Evolutionary conservation across 495 filamentous ascomycete genomes (phyloP).

Genomic region (Hyaloscypha bicolor): DNA sequence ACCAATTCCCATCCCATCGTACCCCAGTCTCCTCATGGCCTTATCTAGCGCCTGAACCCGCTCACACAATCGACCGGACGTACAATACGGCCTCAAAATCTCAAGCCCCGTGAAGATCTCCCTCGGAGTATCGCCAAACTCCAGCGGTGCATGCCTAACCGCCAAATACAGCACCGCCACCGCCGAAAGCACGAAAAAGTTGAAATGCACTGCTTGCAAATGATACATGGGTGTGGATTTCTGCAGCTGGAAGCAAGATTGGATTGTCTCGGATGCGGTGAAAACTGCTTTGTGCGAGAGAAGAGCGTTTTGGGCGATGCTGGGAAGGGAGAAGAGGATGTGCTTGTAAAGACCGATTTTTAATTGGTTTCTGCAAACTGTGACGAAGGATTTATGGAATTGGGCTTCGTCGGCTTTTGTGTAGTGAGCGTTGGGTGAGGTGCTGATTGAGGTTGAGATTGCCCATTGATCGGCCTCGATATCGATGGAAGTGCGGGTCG

Average conservation of each 20-base stretch:
- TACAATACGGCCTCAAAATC: neutral
- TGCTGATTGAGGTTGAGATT: constrained; percentile 2
- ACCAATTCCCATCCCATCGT: constrained; percentile 2
- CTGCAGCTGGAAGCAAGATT: constrained; percentile 70
- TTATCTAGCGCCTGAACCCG: constrained; percentile 14
- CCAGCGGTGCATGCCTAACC: constrained; percentile 72
- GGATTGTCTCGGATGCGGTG: constrained; percentile 71
- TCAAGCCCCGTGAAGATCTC: constrained; percentile 9
- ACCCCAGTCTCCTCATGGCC: constrained; percentile 9
- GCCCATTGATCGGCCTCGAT: constrained; percentile 16
- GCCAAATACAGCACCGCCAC: constrained; percentile 78
- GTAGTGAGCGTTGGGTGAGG: no score
- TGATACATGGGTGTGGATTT: constrained; percentile 77
- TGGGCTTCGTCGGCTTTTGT: no score
- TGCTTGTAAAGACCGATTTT: no score
- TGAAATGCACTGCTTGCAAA: constrained; percentile 76
- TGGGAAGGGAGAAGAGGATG: neutral
- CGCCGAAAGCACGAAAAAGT: constrained; percentile 81
- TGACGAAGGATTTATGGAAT: no score
- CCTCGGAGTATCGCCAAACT: constrained; percentile 46
- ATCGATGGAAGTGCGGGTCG: constrained; percentile 5
- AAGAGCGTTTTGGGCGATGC: constrained; percentile 5
- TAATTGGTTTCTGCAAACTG: no score
- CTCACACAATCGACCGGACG: neutral
- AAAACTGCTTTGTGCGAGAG: constrained; percentile 5